phyloP scores from a whole-genome alignment of 495 filamentous ascomycete species.

The Chaetomium cochliodes region DNA sequence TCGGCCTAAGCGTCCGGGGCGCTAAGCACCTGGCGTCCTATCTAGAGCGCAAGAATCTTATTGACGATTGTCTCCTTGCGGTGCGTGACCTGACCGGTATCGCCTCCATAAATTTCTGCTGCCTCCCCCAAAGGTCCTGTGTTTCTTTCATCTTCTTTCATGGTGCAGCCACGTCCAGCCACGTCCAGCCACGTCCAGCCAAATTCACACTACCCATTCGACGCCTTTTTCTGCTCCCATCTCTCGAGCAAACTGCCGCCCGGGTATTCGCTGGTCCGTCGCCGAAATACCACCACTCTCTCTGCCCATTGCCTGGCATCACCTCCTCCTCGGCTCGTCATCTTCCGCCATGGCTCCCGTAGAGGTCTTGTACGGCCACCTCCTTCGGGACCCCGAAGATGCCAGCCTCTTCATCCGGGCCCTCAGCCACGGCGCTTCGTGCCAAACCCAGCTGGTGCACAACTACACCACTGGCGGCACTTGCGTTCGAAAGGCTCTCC shows the following conservation, averaged over 20 bases:
- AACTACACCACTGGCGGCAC: not conserved
- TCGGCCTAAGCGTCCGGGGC: slow-evolving; percentile 85
- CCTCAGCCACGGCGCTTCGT: not conserved
- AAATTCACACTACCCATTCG: too few species aligned
- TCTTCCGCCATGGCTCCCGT: not conserved
- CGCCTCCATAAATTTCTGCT: not conserved
- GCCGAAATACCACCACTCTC: not conserved
- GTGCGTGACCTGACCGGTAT: not conserved
- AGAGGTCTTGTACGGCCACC: not conserved
- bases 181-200: too few species aligned
- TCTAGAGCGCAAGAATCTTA: too few species aligned
- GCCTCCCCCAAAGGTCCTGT: too few species aligned
- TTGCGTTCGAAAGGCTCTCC: slow-evolving; percentile 13
- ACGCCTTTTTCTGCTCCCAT: too few species aligned
- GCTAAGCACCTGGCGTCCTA: slow-evolving; percentile 19
- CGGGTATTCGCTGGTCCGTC: not conserved
- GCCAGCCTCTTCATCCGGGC: not conserved
- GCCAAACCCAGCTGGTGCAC: slow-evolving; percentile 8
- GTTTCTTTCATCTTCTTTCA: too few species aligned
- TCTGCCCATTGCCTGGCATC: not conserved
- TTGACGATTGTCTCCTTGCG: not conserved
- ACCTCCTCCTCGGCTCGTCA: not conserved
- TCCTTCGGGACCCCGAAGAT: not conserved
- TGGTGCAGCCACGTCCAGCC: too few species aligned
- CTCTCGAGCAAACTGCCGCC: not conserved